Conservation (phyloP, 805 yeast genomes). For the Teunomyces aglyptinius region DNA sequence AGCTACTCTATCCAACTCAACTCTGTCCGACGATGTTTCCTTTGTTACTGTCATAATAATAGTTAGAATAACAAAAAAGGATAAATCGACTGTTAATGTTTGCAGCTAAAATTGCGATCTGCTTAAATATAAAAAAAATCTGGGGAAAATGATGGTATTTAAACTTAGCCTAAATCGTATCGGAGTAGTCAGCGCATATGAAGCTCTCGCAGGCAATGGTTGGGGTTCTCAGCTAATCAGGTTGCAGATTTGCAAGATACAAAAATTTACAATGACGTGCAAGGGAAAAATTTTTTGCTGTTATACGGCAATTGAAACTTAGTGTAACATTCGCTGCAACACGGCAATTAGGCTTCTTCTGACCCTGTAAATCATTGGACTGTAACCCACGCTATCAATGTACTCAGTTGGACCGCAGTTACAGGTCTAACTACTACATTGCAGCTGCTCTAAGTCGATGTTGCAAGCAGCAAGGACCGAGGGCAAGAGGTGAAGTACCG, state of each 20-base stretch:
- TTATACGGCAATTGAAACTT: neutral
- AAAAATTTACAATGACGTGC: neutral
- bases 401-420: no score
- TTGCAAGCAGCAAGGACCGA: no score
- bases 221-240: slow-evolving; percentile 1
- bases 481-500: no score
- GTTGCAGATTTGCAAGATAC: neutral
- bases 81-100: neutral
- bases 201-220: neutral
- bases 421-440: neutral
- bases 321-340: neutral
- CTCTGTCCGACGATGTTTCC: neutral
- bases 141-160: slow-evolving; percentile 1
- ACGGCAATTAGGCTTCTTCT: neutral
- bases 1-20: slow-evolving; percentile 7
- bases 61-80: neutral
- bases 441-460: neutral
- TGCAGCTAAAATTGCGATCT: slow-evolving; percentile 1
- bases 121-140: neutral
- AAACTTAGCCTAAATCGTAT: neutral
- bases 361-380: neutral
- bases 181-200: slow-evolving; percentile 1
- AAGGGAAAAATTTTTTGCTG: neutral
- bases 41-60: neutral
- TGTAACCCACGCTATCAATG: neutral